Percentiles rank a stretch among this genome's conserved stretches.
These are phyloP conservation scores for Orbilia blumenaviensis DNA, from an alignment of 2,329 filamentous ascomycete genomes.

Conservation along the genomic window DNA sequence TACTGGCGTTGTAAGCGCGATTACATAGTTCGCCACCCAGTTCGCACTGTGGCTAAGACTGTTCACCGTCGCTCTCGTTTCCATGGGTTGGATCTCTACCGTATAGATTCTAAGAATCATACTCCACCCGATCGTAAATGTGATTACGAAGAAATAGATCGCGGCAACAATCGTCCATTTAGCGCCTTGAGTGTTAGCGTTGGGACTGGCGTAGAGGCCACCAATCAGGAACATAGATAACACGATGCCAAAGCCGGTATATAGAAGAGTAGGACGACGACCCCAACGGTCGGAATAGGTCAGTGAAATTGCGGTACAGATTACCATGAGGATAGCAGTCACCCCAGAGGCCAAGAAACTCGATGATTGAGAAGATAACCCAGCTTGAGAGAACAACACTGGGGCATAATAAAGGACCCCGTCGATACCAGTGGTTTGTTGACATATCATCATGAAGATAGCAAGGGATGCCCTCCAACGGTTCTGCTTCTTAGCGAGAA, in stretches of 20 bases:
- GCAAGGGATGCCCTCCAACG: constrained; percentile 66
- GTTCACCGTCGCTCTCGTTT: constrained; percentile 67
- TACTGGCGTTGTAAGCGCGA: constrained; percentile 62
- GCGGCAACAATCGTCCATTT: constrained; percentile 66
- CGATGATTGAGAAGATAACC: constrained; percentile 66
- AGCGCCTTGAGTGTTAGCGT: constrained; percentile 60
- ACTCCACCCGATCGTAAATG: constrained; percentile 66
- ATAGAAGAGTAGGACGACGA: constrained; percentile 66
- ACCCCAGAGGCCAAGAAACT: constrained; percentile 71
- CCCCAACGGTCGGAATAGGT: constrained; percentile 69
- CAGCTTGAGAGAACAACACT: constrained; percentile 69
- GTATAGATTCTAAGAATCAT: constrained; percentile 69
- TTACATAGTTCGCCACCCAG: constrained; percentile 65
- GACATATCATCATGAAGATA: constrained; percentile 69
- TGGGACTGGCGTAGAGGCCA: constrained; percentile 64
- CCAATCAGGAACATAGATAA: constrained; percentile 68
- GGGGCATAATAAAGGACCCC: constrained; percentile 72
- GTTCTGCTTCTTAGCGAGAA: constrained; percentile 60
- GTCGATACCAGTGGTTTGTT: constrained; percentile 71
- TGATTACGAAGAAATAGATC: constrained; percentile 66
- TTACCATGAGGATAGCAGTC: constrained; percentile 69
- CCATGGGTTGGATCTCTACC: constrained; percentile 68
- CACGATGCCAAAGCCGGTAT: constrained; percentile 66
- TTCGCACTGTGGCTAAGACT: constrained; percentile 67
- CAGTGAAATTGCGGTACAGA: constrained; percentile 68